Conservation (phyloP, 768 basidiomycete genomes). For the Arthromyces matolae region DNA sequence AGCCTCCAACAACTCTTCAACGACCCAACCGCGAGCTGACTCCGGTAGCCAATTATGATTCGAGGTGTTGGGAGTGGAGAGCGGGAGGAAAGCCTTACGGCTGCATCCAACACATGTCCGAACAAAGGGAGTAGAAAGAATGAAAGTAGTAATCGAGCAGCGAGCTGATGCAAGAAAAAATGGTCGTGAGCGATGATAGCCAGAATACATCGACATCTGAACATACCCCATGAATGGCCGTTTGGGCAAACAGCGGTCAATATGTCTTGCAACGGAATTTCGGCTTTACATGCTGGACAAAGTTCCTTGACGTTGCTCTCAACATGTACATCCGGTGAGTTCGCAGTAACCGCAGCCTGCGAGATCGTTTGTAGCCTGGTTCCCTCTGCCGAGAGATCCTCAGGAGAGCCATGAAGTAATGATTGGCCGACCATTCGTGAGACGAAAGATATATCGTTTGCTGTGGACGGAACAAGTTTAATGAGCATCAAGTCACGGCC, state of each 20-base stretch:
- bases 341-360: constrained; percentile 19
- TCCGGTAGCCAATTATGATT: constrained; percentile 42
- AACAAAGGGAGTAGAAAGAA: constrained; percentile 73
- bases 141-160: constrained; percentile 78
- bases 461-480: constrained; percentile 29
- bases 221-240: constrained; percentile 77
- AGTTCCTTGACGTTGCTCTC: constrained; percentile 48
- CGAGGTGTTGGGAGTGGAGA: constrained; percentile 31
- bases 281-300: constrained; percentile 71
- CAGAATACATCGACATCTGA: background rate
- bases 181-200: constrained; percentile 17
- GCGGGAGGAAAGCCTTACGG: constrained; percentile 74
- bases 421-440: constrained; percentile 59
- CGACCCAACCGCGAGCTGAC: constrained; percentile 57
- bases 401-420: constrained; percentile 45
- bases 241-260: constrained; percentile 60
- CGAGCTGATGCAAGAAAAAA: constrained; percentile 44
- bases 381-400: constrained; percentile 36
- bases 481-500: background rate
- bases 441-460: constrained; percentile 61
- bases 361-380: constrained; percentile 26
- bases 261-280: constrained; percentile 57
- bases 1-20: constrained; percentile 60
- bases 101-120: constrained; percentile 80
- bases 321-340: constrained; percentile 29